Base-by-base conservation (phyloP, 78 protist genomes). In the Dictyostelium brefeldianum region DNA sequence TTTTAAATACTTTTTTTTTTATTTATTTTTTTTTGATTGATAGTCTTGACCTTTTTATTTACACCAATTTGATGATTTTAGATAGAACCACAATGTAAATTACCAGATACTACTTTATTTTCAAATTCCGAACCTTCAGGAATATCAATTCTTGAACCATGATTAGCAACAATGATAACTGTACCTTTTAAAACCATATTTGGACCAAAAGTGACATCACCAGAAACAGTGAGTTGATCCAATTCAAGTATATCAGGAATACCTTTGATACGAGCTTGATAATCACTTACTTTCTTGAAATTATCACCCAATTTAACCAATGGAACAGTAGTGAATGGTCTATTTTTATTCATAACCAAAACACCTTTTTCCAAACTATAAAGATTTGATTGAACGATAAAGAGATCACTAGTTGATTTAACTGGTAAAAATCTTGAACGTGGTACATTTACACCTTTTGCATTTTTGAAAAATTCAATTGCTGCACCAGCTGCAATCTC, bases 401-500 rank as follows among this genome's bases (percentile, higher is more conserved):
- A 83, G 51, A 99, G 90, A 81, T 99, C 99, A 41, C 74, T 71
- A 47, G 96, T 83, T 36, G 97, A 95, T 95, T 99, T 99, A 18
- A 98, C 99, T 8, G 99, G 99, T 25, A 98, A 41, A 96, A 99
- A 99, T 46, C 99, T 98, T 10, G 96, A 62, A 46, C 99, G 80
- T 48, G 98, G 98, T 11, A 99, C 99, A 57, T 80, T 94, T 27
- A 98, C 82, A 41, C 98, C 99, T 27, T 64, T 29, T 17, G 98
- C 97, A 5, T 41, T 71, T 27, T 87, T 54, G 82, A 99, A 99
- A 90, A 73, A 51, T 85, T 95, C 84, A 78, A 99, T 98, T 25
- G 98, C 99, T 5, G 99, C 97, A 47, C 99, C 99, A 54, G 90
- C 91, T 7, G 99, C 99, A 56, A 96, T 94, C 89, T 99, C 99